Base-by-base conservation (phyloP, 2,329 filamentous ascomycete species). In the Alternaria sp. region DNA sequence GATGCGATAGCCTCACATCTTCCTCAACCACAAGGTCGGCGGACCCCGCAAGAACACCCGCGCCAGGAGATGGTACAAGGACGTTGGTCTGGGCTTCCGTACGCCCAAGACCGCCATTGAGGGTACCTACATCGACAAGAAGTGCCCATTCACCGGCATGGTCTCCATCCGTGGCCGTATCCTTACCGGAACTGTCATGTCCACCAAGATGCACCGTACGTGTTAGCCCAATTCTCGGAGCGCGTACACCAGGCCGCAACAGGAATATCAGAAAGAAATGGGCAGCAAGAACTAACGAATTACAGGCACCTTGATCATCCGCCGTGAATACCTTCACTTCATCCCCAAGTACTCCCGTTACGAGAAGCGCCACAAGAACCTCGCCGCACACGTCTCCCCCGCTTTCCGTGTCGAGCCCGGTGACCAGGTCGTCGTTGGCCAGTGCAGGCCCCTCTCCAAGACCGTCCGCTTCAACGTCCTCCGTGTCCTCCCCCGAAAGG, bases 391-490 rank as follows among this genome's bases (percentile, higher is more conserved):
- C 90, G 95, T 98, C 81, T 97, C 94, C 74, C 96, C 96, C 80
- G 95, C 95, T 85, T 99, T 99, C 94, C 96, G 96, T 97, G 94
- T 98, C 80, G 92, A 97, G 88, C 95, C 98, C 84, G 96, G 96
- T 90, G 96, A 99, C 87, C 92, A 95, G 87, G 96, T 99, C 80
- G 97, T 95, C 79, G 95, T 99, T 85, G 96, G 96, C 87, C 96
- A 99, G 89, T 99, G 96, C 93, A 89, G 96, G 86, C 96, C 96
- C 82, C 89, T 99, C 81, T 94, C 91, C 92, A 99, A 99, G 93
- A 99, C 96, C 84, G 96, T 99, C 92, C 96, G 96, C 83, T 99
- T 99, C 93, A 99, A 99, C 88, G 94, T 97, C 83, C 93, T 99
- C 83, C 94, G 96, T 82, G 96, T 99, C 80, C 92, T 98, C 81